Evolutionary conservation across 306 rosid genomes (phyloP), one percentile per base, ranked within the genome.

Genomic region (Fragaria nilgerrensis): DNA sequence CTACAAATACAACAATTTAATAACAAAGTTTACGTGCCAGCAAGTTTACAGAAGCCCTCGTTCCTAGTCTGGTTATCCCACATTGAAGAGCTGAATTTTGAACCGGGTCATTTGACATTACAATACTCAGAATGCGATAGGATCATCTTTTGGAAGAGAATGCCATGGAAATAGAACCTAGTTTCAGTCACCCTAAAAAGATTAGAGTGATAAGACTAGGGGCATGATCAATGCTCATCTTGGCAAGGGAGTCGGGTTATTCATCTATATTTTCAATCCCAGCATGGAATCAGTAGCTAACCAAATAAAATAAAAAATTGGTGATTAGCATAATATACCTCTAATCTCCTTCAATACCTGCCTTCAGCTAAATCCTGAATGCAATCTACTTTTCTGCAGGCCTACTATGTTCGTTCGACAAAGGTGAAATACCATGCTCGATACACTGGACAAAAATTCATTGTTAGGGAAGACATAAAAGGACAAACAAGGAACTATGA

Each of bases 371-470:
- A 53, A 77, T 43, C 48, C 43, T 45, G 36, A 65, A 58, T 36
- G 47, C 12, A 68, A 43, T 63, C 70, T 79, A 79, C 73, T 17
- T 73, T 67, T 76, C 43, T 2, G 47, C 66, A 72, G 71, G 58
- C 73, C 17, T 67, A 23, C 43, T 68, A 58, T 72, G 78, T 72
- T 66, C 70, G 2, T 67, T 75, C 66, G 82, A 67, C 23, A 58
- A 49, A 1, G 85, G 70, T 32, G 86, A 75, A 71, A 75, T 87
- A 65, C 90, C 90, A 49, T 80, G 80, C 75, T 87, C 88, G 41
- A 87, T 87, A 25, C 85, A 77, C 90, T 84, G 77, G 3, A 81
- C 37, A 22, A 55, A 59, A 20, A 56, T 2, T 23, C 15, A 63
- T 79, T 22, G 49, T 32, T 27, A 49, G 56, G 71, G 45, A 74